Base-by-base conservation (phyloP, 176 grass and related monocot genomes). In the Pharus latifolius region DNA sequence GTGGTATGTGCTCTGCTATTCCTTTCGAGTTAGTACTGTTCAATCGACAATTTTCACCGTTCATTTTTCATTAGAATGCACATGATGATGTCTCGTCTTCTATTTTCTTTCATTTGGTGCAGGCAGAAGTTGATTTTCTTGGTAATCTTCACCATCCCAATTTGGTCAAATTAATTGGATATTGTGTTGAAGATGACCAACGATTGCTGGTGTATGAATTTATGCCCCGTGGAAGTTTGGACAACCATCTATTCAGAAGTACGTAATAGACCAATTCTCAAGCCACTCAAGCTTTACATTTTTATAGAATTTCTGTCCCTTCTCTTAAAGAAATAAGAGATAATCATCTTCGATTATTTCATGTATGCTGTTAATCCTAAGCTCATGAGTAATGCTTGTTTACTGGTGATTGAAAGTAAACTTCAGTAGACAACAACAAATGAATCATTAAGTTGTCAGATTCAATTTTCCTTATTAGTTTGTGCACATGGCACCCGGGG, bases 191-290 rank as follows among this genome's bases (percentile, higher is more conserved):
- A 83, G 90, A 92, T 85, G 85, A 92, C 72, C 90, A 92, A 80
- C 76, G 90, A 74, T 74, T 92, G 82, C 85, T 92, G 48, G 90
- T 92, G 16, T 92, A 92, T 65, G 90, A 92, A 75, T 92, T 92
- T 68, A 92, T 92, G 90, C 82, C 90, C 41, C 90, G 90, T 37
- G 90, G 90, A 79, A 88, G 85, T 74, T 82, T 92, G 52, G 90
- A 92, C 59, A 92, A 88, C 56, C 90, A 92, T 83, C 90, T 92
- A 14, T 92, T 92, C 67, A 83, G 90, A 80, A 92, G 90, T 92
- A 92, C 73, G 78, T 90, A 73, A 35, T 27, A 77, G 16, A 49
- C 46, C 33, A 53, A 28, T 48, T 63, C 42, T 43, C 55, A 7
- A 16, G 16, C 6, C 17, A 27, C 52, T 77, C 56, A 56, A 69